Percentiles rank a stretch among this genome's conserved stretches.
phyloP scores from a whole-genome alignment of 805 yeast genomes.

The Wickerhamomyces alni region DNA sequence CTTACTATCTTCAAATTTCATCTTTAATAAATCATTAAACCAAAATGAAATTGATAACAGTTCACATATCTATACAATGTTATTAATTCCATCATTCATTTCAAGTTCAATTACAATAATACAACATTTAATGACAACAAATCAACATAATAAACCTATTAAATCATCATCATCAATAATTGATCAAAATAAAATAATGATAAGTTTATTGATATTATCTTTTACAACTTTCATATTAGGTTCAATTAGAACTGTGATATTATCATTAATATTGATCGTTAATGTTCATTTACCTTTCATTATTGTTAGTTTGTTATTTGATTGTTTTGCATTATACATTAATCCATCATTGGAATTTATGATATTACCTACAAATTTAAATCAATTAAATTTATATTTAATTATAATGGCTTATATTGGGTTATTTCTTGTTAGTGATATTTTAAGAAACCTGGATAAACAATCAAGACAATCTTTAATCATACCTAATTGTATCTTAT shows the following conservation, averaged over 20 bases:
- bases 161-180: not conserved
- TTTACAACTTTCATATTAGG: conserved; percentile 13
- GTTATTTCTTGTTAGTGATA: conserved; percentile 3
- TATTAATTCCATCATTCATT: conserved; percentile 16
- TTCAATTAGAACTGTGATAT: conserved; percentile 17
- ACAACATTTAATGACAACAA: not conserved
- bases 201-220: conserved; percentile 10
- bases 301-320: conserved; percentile 9
- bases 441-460: conserved; percentile 12
- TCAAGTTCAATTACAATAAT: conserved; percentile 1
- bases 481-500: conserved; percentile 1
- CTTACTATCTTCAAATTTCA: conserved; percentile 17
- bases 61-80: too few relatives aligned
- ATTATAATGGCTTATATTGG: conserved; percentile 4
- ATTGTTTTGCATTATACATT: conserved; percentile 3
- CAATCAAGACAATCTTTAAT: conserved; percentile 1
- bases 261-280: conserved; percentile 16
- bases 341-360: conserved; percentile 1
- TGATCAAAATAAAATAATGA: conserved; percentile 3
- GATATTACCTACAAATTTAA: conserved; percentile 1
- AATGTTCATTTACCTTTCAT: conserved; percentile 10
- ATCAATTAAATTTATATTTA: conserved; percentile 3
- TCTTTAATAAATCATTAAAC: conserved; percentile 7
- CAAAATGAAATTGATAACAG: too few relatives aligned
- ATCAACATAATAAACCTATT: too few relatives aligned